Percentiles rank a stretch among this genome's conserved stretches.
phyloP scores from a whole-genome alignment of 1,284 basidiomycete genomes.

The Microbotryomycetes sp. region DNA sequence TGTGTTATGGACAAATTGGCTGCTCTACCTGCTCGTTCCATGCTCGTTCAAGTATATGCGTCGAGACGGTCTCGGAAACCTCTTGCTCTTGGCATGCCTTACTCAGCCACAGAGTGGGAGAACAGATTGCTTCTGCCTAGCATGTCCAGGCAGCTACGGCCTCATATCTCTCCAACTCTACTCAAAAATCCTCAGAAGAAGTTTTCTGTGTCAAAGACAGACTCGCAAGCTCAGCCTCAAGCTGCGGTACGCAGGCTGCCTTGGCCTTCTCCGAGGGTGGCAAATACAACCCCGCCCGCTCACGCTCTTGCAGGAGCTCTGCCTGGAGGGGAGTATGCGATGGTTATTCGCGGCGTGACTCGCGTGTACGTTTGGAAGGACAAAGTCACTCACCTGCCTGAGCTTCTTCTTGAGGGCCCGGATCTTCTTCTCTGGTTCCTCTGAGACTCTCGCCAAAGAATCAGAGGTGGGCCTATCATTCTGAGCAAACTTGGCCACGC shows the following conservation, averaged over 20 bases:
- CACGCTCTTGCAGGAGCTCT: slow-evolving; percentile 4
- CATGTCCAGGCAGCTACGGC: no score
- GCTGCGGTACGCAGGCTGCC: not conserved
- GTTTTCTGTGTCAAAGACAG: not conserved
- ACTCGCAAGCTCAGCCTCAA: slow-evolving; percentile 10
- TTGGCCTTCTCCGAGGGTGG: slow-evolving; percentile 6
- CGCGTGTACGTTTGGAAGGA: no score
- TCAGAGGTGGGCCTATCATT: not conserved
- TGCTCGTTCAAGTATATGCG: no score
- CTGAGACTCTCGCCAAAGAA: not conserved
- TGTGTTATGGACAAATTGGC: slow-evolving; percentile 38
- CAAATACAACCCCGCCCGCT: not conserved
- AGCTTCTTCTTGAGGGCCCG: slow-evolving; percentile 18
- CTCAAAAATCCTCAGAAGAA: no score
- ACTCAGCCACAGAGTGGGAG: no score
- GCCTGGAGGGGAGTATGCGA: not conserved
- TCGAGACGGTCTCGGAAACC: no score
- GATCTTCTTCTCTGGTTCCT: not conserved
- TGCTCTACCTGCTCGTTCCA: no score
- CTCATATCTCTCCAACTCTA: no score
- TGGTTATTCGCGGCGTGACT: no score
- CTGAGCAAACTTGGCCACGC: not conserved
- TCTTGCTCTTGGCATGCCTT: no score
- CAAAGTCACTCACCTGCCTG: slow-evolving; percentile 8
- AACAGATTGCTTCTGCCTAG: no score